phyloP scores from a whole-genome alignment of 768 basidiomycete genomes.

The Postia placenta region DNA sequence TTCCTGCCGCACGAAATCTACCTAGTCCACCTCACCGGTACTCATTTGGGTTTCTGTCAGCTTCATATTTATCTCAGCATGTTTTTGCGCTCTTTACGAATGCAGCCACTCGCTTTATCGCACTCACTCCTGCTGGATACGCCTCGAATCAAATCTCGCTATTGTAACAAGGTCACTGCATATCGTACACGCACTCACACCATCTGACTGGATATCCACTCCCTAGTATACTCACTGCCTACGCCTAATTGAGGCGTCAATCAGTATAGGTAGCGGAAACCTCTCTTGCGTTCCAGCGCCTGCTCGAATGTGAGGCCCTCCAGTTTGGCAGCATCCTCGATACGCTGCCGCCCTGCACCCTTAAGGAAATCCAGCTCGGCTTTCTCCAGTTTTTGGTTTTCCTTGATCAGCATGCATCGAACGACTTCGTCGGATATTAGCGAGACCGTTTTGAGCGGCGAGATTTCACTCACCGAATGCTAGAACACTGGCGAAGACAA shows the following conservation, averaged over 20 bases:
- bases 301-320: constrained; percentile 58
- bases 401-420: constrained; percentile 36
- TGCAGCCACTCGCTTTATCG: no score
- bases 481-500: constrained; percentile 26
- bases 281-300: constrained; percentile 48
- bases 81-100: no score
- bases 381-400: constrained; percentile 45
- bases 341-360: constrained; percentile 39
- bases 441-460: constrained; percentile 22
- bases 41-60: no score
- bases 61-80: no score
- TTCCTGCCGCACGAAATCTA: no score
- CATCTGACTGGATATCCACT: no score
- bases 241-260: background rate
- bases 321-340: constrained; percentile 51
- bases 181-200: no score
- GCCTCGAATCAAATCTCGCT: no score
- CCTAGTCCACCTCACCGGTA: no score
- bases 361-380: constrained; percentile 40
- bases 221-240: no score
- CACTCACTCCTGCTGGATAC: no score
- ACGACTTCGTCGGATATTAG: constrained; percentile 29
- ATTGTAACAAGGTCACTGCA: no score
- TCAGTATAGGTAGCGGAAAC: constrained; percentile 54
- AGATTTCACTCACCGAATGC: constrained; percentile 27